A percentile compares a stretch with the other conserved stretches of the same genome.
These are phyloP conservation scores for Hortiboletus rubellus DNA, from an alignment of 1,284 basidiomycete genomes.

Conservation along the genomic window DNA sequence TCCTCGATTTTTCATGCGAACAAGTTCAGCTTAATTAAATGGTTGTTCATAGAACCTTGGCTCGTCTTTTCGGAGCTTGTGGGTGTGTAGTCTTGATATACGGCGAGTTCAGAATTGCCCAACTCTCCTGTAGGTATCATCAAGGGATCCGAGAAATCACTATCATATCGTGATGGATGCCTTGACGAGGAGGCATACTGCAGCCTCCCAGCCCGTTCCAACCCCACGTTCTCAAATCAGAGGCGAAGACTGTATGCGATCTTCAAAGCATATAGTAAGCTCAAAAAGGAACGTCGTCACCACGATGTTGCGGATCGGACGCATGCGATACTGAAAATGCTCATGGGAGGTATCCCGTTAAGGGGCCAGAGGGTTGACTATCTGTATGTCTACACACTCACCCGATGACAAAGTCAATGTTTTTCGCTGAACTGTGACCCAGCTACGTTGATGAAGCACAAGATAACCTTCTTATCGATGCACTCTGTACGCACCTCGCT, in stretches of 20 bases:
- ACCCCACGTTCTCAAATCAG: slow-evolving; percentile 54
- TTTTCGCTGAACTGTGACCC: slow-evolving; percentile 1
- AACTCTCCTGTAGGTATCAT: slow-evolving; percentile 53
- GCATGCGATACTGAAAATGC: slow-evolving; percentile 47
- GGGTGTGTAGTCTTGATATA: slow-evolving; percentile 39
- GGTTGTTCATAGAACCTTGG: slow-evolving; percentile 48
- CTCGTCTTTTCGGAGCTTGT: slow-evolving; percentile 71
- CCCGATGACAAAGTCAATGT: not conserved
- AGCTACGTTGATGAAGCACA: slow-evolving; percentile 76
- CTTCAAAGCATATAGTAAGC: slow-evolving; percentile 54
- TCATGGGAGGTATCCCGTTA: slow-evolving; percentile 35
- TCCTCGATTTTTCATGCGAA: not conserved
- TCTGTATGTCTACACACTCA: slow-evolving; percentile 43
- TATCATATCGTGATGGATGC: slow-evolving; percentile 37
- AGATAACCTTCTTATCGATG: slow-evolving; percentile 70
- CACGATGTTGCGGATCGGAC: slow-evolving; percentile 69
- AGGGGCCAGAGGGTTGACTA: slow-evolving; percentile 52
- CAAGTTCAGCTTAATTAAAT: not conserved
- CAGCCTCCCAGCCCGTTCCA: slow-evolving; percentile 48
- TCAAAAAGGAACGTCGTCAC: slow-evolving; percentile 47
- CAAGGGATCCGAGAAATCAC: slow-evolving; percentile 59
- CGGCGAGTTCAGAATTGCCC: not conserved
- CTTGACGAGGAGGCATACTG: slow-evolving; percentile 49
- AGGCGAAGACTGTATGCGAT: slow-evolving; percentile 53
- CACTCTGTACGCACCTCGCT: slow-evolving; percentile 44